These are phyloP conservation scores for Penicillium soppii DNA, from an alignment of 495 filamentous ascomycete genomes.

Conservation along the genomic window DNA sequence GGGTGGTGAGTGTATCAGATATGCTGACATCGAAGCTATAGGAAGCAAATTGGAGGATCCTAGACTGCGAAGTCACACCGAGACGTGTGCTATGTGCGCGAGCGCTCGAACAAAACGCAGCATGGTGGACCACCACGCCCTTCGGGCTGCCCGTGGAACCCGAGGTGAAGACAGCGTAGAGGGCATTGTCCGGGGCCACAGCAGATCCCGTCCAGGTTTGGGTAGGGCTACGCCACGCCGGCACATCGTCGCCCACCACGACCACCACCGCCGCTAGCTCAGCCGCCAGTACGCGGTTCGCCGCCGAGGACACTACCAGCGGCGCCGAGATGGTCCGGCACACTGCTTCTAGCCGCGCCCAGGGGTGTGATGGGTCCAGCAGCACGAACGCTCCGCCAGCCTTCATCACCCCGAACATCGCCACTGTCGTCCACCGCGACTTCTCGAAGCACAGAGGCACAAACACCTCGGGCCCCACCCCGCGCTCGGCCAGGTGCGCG, in stretches of 20 bases:
- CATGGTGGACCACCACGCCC: constrained; percentile 41
- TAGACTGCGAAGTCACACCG: background rate
- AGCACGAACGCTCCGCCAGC: background rate
- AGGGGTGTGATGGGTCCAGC: background rate
- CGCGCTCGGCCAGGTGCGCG: constrained; percentile 27
- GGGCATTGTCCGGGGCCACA: background rate
- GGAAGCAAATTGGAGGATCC: constrained; percentile 13
- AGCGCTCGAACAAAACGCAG: constrained; percentile 17
- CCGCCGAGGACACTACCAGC: background rate
- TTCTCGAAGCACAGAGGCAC: constrained; percentile 48
- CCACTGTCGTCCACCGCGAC: background rate
- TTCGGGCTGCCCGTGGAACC: constrained; percentile 37
- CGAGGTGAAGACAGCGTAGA: constrained; percentile 27
- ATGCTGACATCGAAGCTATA: constrained; percentile 23
- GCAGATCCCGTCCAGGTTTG: background rate
- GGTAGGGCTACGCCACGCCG: background rate
- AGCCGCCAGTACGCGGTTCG: background rate
- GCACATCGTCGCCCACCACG: background rate
- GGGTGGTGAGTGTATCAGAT: constrained; percentile 18
- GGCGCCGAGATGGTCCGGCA: background rate
- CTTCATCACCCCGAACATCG: background rate
- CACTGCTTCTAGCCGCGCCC: background rate
- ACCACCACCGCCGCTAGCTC: background rate
- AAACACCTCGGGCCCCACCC: constrained; percentile 31
- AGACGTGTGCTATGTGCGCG: background rate